phyloP scores from a whole-genome alignment of 208 protist genomes.

The Trypanosoma conorhini region DNA sequence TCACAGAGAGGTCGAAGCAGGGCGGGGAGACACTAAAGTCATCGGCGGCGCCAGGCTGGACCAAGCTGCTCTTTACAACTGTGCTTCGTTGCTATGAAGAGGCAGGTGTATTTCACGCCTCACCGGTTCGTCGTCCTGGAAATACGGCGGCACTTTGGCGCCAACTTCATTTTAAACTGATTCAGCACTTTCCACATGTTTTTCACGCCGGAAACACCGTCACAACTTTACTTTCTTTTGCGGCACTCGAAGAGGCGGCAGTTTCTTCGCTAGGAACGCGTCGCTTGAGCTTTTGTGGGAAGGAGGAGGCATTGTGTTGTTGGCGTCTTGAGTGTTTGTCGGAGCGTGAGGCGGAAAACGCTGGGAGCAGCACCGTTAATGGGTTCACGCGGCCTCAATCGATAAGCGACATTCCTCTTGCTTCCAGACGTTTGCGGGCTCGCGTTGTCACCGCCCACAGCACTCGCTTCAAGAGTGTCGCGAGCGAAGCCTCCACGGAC shows the following conservation, averaged over 20 bases:
- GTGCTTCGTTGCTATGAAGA: constrained; percentile 36
- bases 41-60: constrained; percentile 13
- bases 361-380: not conserved
- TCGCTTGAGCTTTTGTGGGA: constrained; percentile 30
- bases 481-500: not conserved
- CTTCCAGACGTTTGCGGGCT: constrained; percentile 19
- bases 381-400: not conserved
- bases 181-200: constrained; percentile 46
- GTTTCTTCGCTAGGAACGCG: constrained; percentile 28
- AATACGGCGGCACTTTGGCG: constrained; percentile 43
- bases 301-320: constrained; percentile 25
- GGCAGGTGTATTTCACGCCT: constrained; percentile 33
- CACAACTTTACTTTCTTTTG: constrained; percentile 45
- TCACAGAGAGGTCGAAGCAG: not conserved
- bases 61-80: constrained; percentile 28
- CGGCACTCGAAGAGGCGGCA: constrained; percentile 40
- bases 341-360: not conserved
- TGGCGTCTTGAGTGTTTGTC: constrained; percentile 30
- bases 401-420: constrained; percentile 19
- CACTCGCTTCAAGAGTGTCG: not conserved
- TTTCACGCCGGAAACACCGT: constrained; percentile 53
- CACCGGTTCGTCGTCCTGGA: constrained; percentile 31
- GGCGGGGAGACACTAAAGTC: not conserved
- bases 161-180: constrained; percentile 31
- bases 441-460: constrained; percentile 28